These are phyloP conservation scores for Neofusicoccum sp. DNA, from an alignment of 2,329 filamentous ascomycete species.

Conservation along the genomic window DNA sequence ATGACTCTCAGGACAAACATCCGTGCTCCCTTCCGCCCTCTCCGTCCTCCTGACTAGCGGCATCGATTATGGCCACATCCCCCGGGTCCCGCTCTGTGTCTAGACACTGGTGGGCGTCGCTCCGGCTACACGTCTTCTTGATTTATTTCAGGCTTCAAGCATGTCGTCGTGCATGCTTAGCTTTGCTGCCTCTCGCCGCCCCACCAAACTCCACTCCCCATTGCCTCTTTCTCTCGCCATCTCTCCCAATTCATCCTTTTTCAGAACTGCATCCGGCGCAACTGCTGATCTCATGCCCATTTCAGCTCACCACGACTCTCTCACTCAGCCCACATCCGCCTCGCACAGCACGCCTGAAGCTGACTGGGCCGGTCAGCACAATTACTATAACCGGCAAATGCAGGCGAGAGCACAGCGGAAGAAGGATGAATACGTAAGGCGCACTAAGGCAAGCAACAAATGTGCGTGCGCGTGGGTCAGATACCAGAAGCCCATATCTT, in stretches of 20 bases:
- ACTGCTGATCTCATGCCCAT: neutral
- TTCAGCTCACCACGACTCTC: neutral
- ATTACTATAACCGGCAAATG: neutral
- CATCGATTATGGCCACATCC: too few relatives aligned
- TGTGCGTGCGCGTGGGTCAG: neutral
- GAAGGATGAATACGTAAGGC: neutral
- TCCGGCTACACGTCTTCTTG: too few relatives aligned
- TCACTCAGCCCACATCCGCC: neutral
- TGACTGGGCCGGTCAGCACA: neutral
- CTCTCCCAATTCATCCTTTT: neutral
- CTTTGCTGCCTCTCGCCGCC: neutral
- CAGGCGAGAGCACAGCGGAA: neutral
- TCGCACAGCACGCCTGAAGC: neutral
- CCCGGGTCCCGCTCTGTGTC: too few relatives aligned
- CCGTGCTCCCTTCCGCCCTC: too few relatives aligned
- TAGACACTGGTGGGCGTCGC: too few relatives aligned
- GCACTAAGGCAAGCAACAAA: neutral
- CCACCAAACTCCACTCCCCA: neutral
- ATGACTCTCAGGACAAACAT: neutral
- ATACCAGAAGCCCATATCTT: too few relatives aligned
- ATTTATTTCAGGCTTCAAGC: neutral
- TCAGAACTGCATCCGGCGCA: neutral
- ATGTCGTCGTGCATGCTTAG: neutral
- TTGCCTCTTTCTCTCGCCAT: neutral
- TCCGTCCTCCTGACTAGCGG: too few relatives aligned